Evolutionary conservation across 2,329 filamentous ascomycete species (phyloP), one percentile per base, ranked within the genome.

Genomic region (Metarhizium brunneum): DNA sequence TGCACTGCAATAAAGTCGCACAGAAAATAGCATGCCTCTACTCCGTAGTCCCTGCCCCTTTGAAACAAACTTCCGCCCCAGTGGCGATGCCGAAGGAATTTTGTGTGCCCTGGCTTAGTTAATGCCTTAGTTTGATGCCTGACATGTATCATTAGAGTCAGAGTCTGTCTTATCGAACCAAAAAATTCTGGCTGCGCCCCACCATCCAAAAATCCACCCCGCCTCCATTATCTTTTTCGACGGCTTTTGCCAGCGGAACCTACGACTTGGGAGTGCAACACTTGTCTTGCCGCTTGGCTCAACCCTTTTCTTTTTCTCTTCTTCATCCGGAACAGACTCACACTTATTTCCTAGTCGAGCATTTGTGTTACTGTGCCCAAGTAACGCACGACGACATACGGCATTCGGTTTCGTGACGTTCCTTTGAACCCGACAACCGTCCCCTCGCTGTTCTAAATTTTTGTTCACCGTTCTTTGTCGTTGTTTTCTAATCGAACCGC

Each of bases 191-290:
- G 67, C 64, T 57, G 57, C 61, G 68, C 69, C 69, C 70, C 70
- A 71, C 70, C 64, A 69, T 54, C 65, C 64, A 64, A 70, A 70
- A 71, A 68, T 69, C 66, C 69, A 72, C 70, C 70, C 70, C 70
- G 69, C 69, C 68, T 69, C 65, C 61, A 56, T 60, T 55, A 59
- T 36, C 51, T 47, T 54, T 56, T 56, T 47, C 36, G 40, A 49
- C 53, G 47, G 35, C 42, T 54, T 40, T 54, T 45, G 51, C 48
- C 50, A 51, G 53, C 56, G 45, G 38, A 47, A 47, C 45, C 38
- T 47, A 18, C 48, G 18, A 25, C 13, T 30, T 6, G 45, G 52
- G 52, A 47, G 52, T 54, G 52, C 49, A 43, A 38, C 54, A 56
- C 30, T 54, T 51, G 55, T 60, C 57, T 60, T 60, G 60, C 60